Conservation (phyloP, 495 filamentous ascomycete genomes). For the Hypomontagnella submonticulosa region DNA sequence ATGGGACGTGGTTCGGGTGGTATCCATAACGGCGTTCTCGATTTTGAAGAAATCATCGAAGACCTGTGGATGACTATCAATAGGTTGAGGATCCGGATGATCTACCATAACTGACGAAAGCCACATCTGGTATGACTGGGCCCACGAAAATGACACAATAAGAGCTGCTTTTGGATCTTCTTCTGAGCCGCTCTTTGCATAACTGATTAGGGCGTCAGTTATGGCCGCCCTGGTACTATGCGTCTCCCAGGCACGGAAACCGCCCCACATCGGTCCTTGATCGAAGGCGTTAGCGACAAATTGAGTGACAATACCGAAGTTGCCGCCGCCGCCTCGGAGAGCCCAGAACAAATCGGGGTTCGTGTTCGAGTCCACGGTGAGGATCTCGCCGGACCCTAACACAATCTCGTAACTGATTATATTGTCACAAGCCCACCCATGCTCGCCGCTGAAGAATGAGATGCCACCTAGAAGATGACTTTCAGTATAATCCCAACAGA, state of each 20-base stretch:
- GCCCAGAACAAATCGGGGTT: slow-evolving; percentile 63
- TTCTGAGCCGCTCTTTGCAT: slow-evolving; percentile 17
- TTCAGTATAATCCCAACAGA: neutral
- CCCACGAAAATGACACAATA: slow-evolving; percentile 36
- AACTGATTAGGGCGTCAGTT: slow-evolving; percentile 19
- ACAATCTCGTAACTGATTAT: slow-evolving; percentile 60
- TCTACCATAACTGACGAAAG: slow-evolving; percentile 18
- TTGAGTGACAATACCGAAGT: slow-evolving; percentile 62
- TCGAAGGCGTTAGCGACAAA: slow-evolving; percentile 25
- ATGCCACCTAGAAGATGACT: slow-evolving; percentile 47
- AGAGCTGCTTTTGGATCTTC: slow-evolving; percentile 26
- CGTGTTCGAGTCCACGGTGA: slow-evolving; percentile 52
- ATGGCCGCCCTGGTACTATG: slow-evolving; percentile 11
- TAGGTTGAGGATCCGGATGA: slow-evolving; percentile 55
- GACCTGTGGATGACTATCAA: slow-evolving; percentile 52
- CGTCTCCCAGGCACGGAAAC: slow-evolving; percentile 29
- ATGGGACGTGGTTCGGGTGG: slow-evolving; percentile 52
- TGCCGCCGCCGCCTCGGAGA: slow-evolving; percentile 55
- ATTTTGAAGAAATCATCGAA: slow-evolving; percentile 57
- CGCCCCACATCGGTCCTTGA: slow-evolving; percentile 37
- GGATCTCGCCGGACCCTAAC: slow-evolving; percentile 55
- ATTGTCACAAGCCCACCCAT: slow-evolving; percentile 60
- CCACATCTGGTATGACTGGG: slow-evolving; percentile 24
- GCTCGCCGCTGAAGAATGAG: slow-evolving; percentile 57
- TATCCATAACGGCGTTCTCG: slow-evolving; percentile 47